Conservation (phyloP, 2,329 filamentous ascomycete genomes). For the Dactylellina drechsleri region DNA sequence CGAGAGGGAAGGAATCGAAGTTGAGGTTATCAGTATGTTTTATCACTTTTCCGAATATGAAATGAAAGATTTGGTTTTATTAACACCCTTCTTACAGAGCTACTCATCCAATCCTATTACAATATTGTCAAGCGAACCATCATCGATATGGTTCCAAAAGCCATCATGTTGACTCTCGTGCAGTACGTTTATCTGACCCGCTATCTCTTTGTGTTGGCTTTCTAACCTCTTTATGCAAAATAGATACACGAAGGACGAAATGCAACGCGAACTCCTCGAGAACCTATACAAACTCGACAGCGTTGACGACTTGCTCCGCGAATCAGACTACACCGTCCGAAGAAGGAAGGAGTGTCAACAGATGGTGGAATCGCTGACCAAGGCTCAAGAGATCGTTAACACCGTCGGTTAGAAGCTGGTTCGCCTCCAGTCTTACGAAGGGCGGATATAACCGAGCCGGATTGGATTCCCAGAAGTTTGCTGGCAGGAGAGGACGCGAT, state of each 20-base stretch:
- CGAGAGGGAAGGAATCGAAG: constrained; percentile 93
- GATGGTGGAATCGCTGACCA: constrained; percentile 93
- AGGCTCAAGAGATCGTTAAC: constrained; percentile 95
- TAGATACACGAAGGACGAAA: constrained; percentile 95
- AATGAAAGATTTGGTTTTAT: not conserved
- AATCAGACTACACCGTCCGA: constrained; percentile 95
- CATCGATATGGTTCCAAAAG: constrained; percentile 99
- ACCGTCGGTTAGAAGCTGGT: constrained; percentile 56
- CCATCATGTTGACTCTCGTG: constrained; percentile 96
- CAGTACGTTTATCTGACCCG: constrained; percentile 71
- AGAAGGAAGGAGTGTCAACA: constrained; percentile 98
- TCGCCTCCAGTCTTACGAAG: constrained; percentile 5
- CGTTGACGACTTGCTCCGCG: constrained; percentile 93
- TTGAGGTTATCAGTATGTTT: constrained; percentile 93
- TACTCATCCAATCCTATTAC: constrained; percentile 95
- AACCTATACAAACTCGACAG: constrained; percentile 95
- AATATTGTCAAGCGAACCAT: constrained; percentile 98
- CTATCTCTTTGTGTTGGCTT: not conserved
- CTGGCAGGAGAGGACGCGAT: too few relatives aligned
- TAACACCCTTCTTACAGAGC: constrained; percentile 68
- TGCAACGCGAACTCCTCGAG: constrained; percentile 95
- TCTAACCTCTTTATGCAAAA: constrained; percentile 2
- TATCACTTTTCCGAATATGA: not conserved
- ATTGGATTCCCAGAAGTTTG: too few relatives aligned
- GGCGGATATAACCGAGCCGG: not conserved